These are phyloP conservation scores for Fusarium sp. DNA, from an alignment of 2,329 filamentous ascomycete species.

Conservation along the genomic window DNA sequence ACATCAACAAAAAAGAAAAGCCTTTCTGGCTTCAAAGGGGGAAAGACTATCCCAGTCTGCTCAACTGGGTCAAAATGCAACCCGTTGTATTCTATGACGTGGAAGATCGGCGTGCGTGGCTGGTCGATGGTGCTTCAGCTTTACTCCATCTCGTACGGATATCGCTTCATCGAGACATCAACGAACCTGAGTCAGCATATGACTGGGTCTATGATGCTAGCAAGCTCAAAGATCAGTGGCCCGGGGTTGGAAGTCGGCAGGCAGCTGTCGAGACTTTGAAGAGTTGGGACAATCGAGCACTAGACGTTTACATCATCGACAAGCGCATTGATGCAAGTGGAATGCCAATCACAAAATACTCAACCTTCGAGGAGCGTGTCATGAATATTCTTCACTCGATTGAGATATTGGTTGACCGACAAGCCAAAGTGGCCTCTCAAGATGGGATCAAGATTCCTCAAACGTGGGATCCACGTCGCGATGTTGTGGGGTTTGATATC, in stretches of 20 bases:
- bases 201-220: constrained; percentile 26
- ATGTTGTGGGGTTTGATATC: constrained; percentile 20
- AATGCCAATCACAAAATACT: background rate
- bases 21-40: constrained; percentile 29
- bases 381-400: constrained; percentile 5
- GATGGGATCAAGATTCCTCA: constrained; percentile 20
- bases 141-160: constrained; percentile 30
- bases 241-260: background rate
- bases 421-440: background rate
- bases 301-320: background rate
- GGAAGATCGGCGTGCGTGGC: constrained; percentile 13
- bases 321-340: background rate
- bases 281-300: constrained; percentile 12
- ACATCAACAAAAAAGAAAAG: constrained; percentile 19
- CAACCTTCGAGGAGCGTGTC: constrained; percentile 1
- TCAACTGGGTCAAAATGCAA: constrained; percentile 24
- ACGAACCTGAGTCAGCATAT: constrained; percentile 24
- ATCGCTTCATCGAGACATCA: constrained; percentile 10
- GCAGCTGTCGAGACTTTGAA: constrained; percentile 17
- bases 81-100: constrained; percentile 23
- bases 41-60: constrained; percentile 20
- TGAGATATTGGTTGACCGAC: constrained; percentile 12
- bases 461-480: constrained; percentile 2
- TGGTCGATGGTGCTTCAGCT: constrained; percentile 28
- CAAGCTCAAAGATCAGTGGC: constrained; percentile 14